phyloP scores from a whole-genome alignment of 345 rosid genomes.

The Camelina neglecta region DNA sequence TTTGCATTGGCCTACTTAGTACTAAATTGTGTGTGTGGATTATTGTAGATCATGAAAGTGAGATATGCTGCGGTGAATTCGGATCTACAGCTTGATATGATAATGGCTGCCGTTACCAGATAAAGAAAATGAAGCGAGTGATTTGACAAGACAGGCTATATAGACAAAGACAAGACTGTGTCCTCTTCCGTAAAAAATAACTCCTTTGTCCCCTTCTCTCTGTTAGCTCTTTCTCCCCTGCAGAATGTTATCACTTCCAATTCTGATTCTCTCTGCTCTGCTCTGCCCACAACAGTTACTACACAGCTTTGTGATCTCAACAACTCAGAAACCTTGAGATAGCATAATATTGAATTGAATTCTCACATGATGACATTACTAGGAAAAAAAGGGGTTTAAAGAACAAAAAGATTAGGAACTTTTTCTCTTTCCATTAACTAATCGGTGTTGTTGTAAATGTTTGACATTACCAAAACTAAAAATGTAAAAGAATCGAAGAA shows the following conservation, averaged over 20 bases:
- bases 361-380: background rate
- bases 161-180: conserved; percentile 39
- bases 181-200: conserved; percentile 16
- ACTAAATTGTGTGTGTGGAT: background rate
- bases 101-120: conserved; percentile 40
- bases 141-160: conserved; percentile 37
- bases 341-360: background rate
- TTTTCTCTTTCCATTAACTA: conserved; percentile 32
- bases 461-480: conserved; percentile 25
- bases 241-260: conserved; percentile 33
- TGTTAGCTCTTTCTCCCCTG: conserved; percentile 39
- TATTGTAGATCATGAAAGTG: conserved; percentile 29
- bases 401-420: background rate
- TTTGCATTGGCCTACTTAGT: conserved; percentile 25
- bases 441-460: conserved; percentile 34
- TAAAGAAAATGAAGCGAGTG: conserved; percentile 35
- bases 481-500: conserved; percentile 30
- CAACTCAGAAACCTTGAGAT: conserved; percentile 18
- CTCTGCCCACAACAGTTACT: conserved; percentile 34
- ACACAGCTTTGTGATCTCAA: conserved; percentile 5
- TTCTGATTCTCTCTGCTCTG: conserved; percentile 37
- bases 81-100: conserved; percentile 37
- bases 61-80: conserved; percentile 32
- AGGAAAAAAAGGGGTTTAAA: background rate
- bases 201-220: conserved; percentile 38